Percentiles rank a stretch among this genome's conserved stretches.
Conservation (phyloP, 768 basidiomycete species). For the Trametes cingulata region DNA sequence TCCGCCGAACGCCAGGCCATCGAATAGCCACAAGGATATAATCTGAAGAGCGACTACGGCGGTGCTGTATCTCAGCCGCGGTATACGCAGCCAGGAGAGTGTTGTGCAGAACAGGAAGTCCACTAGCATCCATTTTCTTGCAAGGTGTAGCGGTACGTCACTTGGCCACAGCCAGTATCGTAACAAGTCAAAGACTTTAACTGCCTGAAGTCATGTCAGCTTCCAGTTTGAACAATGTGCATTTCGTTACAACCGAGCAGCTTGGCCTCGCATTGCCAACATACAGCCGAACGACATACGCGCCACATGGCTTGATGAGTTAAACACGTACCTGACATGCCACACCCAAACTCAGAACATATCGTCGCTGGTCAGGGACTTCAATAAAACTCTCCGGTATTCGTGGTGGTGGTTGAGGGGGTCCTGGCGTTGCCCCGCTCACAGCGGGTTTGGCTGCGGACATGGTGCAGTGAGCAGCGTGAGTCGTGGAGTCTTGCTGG, state of each 20-base stretch:
- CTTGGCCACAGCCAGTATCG: conserved; percentile 51
- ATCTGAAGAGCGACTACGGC: conserved; percentile 67
- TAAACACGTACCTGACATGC: conserved; percentile 66
- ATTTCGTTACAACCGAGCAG: no score
- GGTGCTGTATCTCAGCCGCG: conserved; percentile 67
- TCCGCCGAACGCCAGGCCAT: conserved; percentile 73
- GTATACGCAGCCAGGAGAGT: conserved; percentile 69
- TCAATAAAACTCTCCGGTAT: conserved; percentile 77
- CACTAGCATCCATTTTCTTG: conserved; percentile 70
- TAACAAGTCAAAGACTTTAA: conserved; percentile 74
- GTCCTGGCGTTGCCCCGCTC: conserved; percentile 4
- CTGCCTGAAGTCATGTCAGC: conserved; percentile 46
- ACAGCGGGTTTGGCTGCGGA: conserved; percentile 17
- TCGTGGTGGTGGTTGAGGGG: conserved; percentile 42
- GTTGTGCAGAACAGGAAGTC: conserved; percentile 61
- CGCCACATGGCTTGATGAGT: neutral
- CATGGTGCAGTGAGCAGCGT: conserved; percentile 14
- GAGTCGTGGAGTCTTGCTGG: neutral
- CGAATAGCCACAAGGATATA: conserved; percentile 56
- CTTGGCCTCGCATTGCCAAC: no score
- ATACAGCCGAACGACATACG: no score
- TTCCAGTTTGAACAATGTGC: neutral
- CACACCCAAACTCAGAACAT: conserved; percentile 72
- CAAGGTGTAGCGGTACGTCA: conserved; percentile 44
- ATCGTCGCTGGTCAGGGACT: conserved; percentile 77